Conservation (phyloP, 2,329 filamentous ascomycete genomes). For the Salinomyces thailandicus region DNA sequence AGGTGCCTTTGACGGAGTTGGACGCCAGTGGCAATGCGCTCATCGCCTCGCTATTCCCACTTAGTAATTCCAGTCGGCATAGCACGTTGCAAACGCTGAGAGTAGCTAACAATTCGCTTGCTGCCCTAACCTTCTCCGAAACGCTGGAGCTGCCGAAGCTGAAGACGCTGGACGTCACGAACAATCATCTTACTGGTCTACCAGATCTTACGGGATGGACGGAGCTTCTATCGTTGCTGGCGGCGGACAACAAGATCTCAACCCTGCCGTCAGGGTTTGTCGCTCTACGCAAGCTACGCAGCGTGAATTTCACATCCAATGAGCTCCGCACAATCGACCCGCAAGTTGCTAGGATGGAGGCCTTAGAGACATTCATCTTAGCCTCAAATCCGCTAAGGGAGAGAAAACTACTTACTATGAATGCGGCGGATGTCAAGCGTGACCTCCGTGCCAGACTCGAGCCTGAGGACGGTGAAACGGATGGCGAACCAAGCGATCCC, state of each 20-base stretch:
- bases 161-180: conserved; percentile 63
- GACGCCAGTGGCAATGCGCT: conserved; percentile 69
- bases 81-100: conserved; percentile 64
- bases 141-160: conserved; percentile 58
- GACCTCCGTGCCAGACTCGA: conserved; percentile 55
- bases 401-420: conserved; percentile 72
- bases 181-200: conserved; percentile 65
- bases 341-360: conserved; percentile 69
- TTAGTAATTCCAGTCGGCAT: conserved; percentile 37
- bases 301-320: conserved; percentile 77
- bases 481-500: conserved; percentile 11
- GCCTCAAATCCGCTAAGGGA: conserved; percentile 85
- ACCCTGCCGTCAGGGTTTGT: conserved; percentile 68
- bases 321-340: conserved; percentile 66
- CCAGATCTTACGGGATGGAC: conserved; percentile 64
- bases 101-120: conserved; percentile 65
- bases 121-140: conserved; percentile 37
- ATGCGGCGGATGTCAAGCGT: conserved; percentile 70
- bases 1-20: conserved; percentile 62
- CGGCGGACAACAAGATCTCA: conserved; percentile 71
- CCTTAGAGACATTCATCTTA: conserved; percentile 61
- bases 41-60: conserved; percentile 58
- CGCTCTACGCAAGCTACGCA: conserved; percentile 55
- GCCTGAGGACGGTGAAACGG: conserved; percentile 31
- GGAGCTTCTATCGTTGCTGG: conserved; percentile 60